Conservation (phyloP, 2,329 filamentous ascomycete species). For the Ceratocystis smalleyi region DNA sequence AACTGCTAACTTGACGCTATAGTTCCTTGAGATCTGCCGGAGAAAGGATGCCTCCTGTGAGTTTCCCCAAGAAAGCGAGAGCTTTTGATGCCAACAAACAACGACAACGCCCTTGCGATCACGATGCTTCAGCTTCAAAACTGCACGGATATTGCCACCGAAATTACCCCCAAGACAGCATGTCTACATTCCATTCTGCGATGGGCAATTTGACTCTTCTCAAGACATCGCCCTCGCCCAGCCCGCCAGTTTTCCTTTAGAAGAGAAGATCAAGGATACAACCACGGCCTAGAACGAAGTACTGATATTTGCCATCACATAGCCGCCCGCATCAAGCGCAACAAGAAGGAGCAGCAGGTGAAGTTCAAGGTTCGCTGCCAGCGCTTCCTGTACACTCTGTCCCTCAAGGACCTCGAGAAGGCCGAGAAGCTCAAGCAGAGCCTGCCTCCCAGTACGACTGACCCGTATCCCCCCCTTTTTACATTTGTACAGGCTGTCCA, state of each 20-base stretch:
- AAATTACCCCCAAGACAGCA: not conserved
- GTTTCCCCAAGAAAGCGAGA: conserved; percentile 23
- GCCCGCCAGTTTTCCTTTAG: not conserved
- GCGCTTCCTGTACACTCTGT: conserved; percentile 90
- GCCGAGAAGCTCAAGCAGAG: conserved; percentile 99
- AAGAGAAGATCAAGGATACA: not conserved
- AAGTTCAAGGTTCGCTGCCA: conserved; percentile 99
- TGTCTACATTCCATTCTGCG: not conserved
- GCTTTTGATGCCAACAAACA: not conserved
- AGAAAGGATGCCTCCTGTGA: conserved; percentile 98
- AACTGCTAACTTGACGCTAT: conserved; percentile 14
- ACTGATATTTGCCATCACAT: conserved; percentile 16
- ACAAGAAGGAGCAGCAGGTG: conserved; percentile 75
- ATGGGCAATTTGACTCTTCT: not conserved
- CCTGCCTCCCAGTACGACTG: conserved; percentile 77
- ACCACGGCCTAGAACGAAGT: not conserved
- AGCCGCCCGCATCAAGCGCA: conserved; percentile 95
- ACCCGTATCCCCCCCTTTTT: conserved; percentile 1
- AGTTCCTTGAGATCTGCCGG: conserved; percentile 99
- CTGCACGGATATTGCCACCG: not conserved
- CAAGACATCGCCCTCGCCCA: not conserved
- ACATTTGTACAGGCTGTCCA: not conserved
- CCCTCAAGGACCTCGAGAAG: conserved; percentile 97
- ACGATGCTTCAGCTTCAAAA: conserved; percentile 6
- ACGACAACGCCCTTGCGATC: not conserved